Percentiles rank a stretch among this genome's conserved stretches.
Conservation (phyloP, 257 asterid genomes). For the Capsicum pubescens region DNA sequence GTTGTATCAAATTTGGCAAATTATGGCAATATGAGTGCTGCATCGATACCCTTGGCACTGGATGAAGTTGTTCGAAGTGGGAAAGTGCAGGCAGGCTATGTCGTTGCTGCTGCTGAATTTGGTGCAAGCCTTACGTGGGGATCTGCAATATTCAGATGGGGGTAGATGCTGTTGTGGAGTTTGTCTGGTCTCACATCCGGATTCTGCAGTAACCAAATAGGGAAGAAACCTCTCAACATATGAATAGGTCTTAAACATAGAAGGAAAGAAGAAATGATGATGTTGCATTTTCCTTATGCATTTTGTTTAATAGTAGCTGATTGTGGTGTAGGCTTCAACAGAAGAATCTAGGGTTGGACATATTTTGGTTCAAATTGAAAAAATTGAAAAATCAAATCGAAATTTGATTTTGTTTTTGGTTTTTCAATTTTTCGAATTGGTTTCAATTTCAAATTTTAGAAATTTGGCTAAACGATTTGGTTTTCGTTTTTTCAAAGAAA, state of each 20-base stretch:
- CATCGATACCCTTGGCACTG: constrained; percentile 92
- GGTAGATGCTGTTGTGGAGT: constrained; percentile 43
- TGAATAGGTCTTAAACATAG: neutral
- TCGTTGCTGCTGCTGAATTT: constrained; percentile 90
- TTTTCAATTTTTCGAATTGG: too few species aligned
- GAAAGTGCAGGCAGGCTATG: constrained; percentile 73
- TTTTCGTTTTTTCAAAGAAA: too few species aligned
- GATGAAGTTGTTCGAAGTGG: constrained; percentile 93
- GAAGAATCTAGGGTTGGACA: neutral
- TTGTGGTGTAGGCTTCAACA: constrained; percentile 32
- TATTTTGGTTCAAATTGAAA: too few species aligned
- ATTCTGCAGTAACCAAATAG: constrained; percentile 11
- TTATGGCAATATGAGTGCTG: constrained; percentile 92
- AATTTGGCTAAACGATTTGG: too few species aligned
- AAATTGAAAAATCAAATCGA: too few species aligned
- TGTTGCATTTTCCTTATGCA: constrained; percentile 27
- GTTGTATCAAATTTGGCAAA: constrained; percentile 91
- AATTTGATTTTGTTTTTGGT: too few species aligned
- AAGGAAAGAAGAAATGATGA: neutral
- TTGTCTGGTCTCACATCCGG: neutral
- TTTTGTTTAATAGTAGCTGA: constrained; percentile 39
- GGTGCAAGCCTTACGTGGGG: constrained; percentile 99
- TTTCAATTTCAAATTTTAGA: too few species aligned
- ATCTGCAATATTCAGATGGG: constrained; percentile 90
- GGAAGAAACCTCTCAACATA: neutral